Conservation (phyloP, 176 grass and related monocot genomes). For the Typha latifolia region DNA sequence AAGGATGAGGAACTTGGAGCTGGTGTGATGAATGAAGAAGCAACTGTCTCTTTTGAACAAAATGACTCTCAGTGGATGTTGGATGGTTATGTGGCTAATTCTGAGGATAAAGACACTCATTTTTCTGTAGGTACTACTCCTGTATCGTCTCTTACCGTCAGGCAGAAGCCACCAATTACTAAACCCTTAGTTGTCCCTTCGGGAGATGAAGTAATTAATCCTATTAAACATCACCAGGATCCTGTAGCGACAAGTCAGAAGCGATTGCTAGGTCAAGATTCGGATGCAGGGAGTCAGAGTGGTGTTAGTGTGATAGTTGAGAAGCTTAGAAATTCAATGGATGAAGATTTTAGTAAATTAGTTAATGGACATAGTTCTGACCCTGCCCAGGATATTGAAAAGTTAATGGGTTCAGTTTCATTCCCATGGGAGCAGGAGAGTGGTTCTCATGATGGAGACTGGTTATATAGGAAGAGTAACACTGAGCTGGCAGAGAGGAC, state of each 20-base stretch:
- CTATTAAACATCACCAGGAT: background rate
- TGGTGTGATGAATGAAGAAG: background rate
- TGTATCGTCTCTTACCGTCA: background rate
- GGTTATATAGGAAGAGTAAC: slow-evolving; percentile 27
- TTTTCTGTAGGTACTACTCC: no score
- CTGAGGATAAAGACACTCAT: background rate
- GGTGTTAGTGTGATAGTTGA: slow-evolving; percentile 28
- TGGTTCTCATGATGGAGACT: slow-evolving; percentile 13
- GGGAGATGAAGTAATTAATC: background rate
- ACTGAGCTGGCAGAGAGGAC: slow-evolving; percentile 61
- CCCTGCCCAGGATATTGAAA: slow-evolving; percentile 14
- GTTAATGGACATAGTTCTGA: slow-evolving; percentile 7
- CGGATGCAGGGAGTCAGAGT: background rate
- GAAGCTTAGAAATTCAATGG: slow-evolving; percentile 33
- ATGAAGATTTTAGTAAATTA: slow-evolving; percentile 14
- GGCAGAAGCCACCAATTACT: background rate
- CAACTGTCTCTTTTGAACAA: background rate
- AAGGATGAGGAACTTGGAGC: background rate
- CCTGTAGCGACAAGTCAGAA: background rate
- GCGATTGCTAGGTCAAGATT: background rate
- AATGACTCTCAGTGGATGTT: background rate
- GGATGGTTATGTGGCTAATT: background rate
- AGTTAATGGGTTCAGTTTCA: slow-evolving; percentile 36
- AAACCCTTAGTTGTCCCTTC: background rate
- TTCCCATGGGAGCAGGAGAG: slow-evolving; percentile 66